Conservation (phyloP, 345 rosid genomes). For the Syzygium aromaticum region DNA sequence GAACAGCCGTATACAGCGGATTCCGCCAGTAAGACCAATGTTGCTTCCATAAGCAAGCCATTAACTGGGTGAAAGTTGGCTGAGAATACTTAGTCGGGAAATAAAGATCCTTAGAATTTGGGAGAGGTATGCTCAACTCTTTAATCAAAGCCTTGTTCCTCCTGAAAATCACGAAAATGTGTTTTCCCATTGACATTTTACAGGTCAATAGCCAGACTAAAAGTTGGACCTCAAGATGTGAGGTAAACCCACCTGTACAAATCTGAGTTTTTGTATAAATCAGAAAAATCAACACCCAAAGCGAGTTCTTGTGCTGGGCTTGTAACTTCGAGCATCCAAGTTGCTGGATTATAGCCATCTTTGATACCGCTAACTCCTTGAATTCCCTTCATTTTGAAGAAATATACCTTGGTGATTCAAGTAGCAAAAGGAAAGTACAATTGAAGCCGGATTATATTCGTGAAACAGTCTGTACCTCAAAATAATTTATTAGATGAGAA, state of each 20-base stretch:
- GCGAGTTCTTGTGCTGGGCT: slow-evolving; percentile 24
- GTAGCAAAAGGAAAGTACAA: neutral
- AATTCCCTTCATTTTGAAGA: slow-evolving; percentile 12
- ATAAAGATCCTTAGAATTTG: slow-evolving; percentile 24
- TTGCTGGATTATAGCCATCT: slow-evolving; percentile 49
- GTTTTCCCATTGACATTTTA: neutral
- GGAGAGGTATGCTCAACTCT: slow-evolving; percentile 24
- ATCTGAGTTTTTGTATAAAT: slow-evolving; percentile 27
- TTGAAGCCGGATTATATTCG: neutral
- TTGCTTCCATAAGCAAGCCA: slow-evolving; percentile 45
- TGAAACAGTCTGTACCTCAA: slow-evolving; percentile 20
- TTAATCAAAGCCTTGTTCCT: slow-evolving; percentile 34
- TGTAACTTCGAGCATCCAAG: slow-evolving; percentile 56
- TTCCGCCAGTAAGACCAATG: slow-evolving; percentile 40
- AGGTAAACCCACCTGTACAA: slow-evolving; percentile 17
- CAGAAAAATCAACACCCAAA: slow-evolving; percentile 30
- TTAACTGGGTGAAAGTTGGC: slow-evolving; percentile 18
- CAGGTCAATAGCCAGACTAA: neutral
- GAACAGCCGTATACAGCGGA: slow-evolving; percentile 30
- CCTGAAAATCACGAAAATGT: slow-evolving; percentile 19
- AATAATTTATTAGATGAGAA: slow-evolving; percentile 25
- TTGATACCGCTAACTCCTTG: slow-evolving; percentile 29
- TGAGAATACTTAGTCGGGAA: slow-evolving; percentile 21
- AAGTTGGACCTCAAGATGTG: neutral
- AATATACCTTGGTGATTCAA: neutral